These are phyloP conservation scores for Cutaneotrichosporon cavernicola DNA, from an alignment of 1,284 basidiomycete species.

Conservation along the genomic window DNA sequence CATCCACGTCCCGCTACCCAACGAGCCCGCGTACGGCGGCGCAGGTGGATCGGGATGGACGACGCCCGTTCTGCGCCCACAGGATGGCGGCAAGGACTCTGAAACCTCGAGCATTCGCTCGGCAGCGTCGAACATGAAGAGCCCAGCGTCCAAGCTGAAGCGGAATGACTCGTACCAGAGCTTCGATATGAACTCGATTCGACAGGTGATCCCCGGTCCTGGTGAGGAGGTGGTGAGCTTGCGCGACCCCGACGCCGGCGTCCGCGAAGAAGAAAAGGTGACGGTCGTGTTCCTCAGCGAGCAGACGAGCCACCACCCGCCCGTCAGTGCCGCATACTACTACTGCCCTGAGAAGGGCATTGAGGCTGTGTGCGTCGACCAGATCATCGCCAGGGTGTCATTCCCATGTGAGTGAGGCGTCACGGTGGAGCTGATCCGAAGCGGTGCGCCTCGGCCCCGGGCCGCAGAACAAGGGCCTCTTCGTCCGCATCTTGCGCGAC, in stretches of 20 bases:
- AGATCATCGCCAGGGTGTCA: constrained; percentile 86
- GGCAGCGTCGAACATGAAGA: constrained; percentile 33
- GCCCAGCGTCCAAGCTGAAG: constrained; percentile 1
- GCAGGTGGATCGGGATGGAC: constrained; percentile 48
- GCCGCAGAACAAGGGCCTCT: constrained; percentile 82
- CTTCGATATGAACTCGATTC: constrained; percentile 24
- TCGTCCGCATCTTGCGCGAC: constrained; percentile 66
- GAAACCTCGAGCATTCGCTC: constrained; percentile 29
- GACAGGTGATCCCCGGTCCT: constrained; percentile 42
- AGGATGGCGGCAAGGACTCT: constrained; percentile 41
- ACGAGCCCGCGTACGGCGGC: constrained; percentile 48
- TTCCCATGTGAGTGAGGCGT: constrained; percentile 60
- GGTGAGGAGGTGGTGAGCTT: constrained; percentile 43
- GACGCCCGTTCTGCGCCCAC: constrained; percentile 44
- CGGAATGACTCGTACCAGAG: constrained; percentile 13
- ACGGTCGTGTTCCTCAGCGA: constrained; percentile 73
- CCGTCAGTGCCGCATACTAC: constrained; percentile 85
- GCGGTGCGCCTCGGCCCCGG: constrained; percentile 79
- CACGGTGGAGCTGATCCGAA: constrained; percentile 20
- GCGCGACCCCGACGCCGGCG: constrained; percentile 51
- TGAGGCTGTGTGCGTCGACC: constrained; percentile 74
- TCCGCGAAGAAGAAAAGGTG: constrained; percentile 55
- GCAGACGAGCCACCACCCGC: constrained; percentile 95
- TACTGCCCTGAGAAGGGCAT: constrained; percentile 70
- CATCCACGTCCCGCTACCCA: constrained; percentile 49